Percentiles rank a stretch among this genome's conserved stretches.
Conservation (phyloP, 2,329 filamentous ascomycete species). For the Diaporthe nobilis region DNA sequence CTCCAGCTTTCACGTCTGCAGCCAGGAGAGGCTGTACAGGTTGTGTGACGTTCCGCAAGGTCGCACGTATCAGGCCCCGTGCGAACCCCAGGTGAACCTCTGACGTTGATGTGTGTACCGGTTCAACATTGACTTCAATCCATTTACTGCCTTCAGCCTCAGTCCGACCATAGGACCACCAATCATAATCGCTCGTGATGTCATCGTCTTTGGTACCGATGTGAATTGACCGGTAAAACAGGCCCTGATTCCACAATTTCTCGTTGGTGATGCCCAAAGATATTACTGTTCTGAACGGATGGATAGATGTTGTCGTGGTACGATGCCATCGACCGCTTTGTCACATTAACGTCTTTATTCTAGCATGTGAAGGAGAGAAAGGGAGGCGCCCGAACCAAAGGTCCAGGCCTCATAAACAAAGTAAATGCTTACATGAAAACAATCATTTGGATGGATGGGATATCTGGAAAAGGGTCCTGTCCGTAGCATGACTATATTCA, state of each 20-base stretch:
- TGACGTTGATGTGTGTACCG: not conserved
- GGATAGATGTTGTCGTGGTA: rapidly evolving
- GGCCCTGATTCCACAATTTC: slow-evolving; percentile 11
- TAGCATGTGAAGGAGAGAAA: too few relatives aligned
- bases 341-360: not conserved
- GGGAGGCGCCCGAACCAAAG: too few relatives aligned
- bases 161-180: not conserved
- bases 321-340: slow-evolving; percentile 19
- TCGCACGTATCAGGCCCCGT: not conserved
- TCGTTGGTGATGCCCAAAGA: not conserved
- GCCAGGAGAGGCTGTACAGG: not conserved
- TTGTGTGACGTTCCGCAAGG: not conserved
- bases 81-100: rapidly evolving
- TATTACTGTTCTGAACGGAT: not conserved
- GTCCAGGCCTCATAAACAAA: too few relatives aligned
- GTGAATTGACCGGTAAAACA: not conserved
- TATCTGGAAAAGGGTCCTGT: not conserved
- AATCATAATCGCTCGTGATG: not conserved
- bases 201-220: slow-evolving; percentile 7
- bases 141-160: not conserved
- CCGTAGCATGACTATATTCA: not conserved
- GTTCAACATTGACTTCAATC: not conserved
- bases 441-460: not conserved
- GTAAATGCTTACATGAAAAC: not conserved
- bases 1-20: rapidly evolving